Evolutionary conservation across 768 basidiomycete species (phyloP).

Genomic region (Leucocoprinus birnbaumii): DNA sequence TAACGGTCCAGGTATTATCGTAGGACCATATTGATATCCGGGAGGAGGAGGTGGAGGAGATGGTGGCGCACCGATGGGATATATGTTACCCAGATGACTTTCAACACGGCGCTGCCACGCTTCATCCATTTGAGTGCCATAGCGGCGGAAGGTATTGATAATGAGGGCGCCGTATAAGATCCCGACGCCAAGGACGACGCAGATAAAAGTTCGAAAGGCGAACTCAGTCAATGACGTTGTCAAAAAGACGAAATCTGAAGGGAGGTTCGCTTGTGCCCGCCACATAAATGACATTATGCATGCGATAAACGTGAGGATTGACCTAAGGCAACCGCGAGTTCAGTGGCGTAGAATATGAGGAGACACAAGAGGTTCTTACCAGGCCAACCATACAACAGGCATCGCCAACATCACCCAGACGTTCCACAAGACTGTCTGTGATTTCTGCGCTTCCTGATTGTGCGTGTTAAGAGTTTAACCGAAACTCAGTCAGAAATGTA

Average conservation of each 20-base stretch:
- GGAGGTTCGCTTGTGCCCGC: conserved; percentile 43
- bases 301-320: conserved; percentile 32
- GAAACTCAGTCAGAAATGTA: not conserved
- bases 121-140: conserved; percentile 22
- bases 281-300: conserved; percentile 63
- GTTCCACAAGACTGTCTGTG: conserved; percentile 42
- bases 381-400: conserved; percentile 61
- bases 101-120: conserved; percentile 19
- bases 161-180: conserved; percentile 28
- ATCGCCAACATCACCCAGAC: conserved; percentile 63
- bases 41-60: too few species aligned
- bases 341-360: not conserved
- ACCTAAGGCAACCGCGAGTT: not conserved
- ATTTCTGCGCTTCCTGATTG: conserved; percentile 45
- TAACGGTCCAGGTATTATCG: too few species aligned
- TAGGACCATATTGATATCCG: too few species aligned
- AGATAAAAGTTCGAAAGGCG: conserved; percentile 39
- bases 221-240: not conserved
- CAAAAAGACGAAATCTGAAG: not conserved
- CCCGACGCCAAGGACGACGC: conserved; percentile 44
- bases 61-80: too few species aligned
- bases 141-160: conserved; percentile 17
- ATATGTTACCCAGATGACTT: not conserved
- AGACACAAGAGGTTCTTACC: conserved; percentile 27
- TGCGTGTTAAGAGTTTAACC: not conserved